A percentile compares a stretch with the other conserved stretches of the same genome.
Conservation (phyloP, 352 stramenopile species). For the Phytopythium oedochilum region DNA sequence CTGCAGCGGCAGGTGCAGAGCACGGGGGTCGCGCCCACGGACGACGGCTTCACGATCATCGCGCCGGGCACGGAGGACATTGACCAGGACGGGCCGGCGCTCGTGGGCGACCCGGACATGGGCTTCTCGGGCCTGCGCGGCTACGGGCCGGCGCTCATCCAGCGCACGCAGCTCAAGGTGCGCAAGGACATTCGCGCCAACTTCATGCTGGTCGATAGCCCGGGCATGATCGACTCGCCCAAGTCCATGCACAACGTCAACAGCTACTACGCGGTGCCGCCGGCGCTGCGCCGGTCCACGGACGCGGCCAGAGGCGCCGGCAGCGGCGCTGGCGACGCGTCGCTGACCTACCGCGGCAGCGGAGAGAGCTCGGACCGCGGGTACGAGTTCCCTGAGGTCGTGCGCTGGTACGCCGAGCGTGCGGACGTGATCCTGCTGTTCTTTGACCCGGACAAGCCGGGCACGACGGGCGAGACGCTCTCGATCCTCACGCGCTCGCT, state of each 20-base stretch:
- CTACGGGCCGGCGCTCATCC: slow-evolving; percentile 97
- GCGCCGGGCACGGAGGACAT: slow-evolving; percentile 94
- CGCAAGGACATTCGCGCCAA: slow-evolving; percentile 90
- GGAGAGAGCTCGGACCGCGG: slow-evolving; percentile 79
- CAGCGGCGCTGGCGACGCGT: slow-evolving; percentile 5
- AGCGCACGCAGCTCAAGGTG: slow-evolving; percentile 98
- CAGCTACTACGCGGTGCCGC: slow-evolving; percentile 41
- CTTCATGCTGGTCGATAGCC: slow-evolving; percentile 99
- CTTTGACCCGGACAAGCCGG: slow-evolving; percentile 99
- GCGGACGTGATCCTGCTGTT: slow-evolving; percentile 99
- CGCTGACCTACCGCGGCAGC: slow-evolving; percentile 30
- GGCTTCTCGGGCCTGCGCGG: slow-evolving; percentile 94
- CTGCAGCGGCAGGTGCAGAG: slow-evolving; percentile 95
- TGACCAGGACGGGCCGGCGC: slow-evolving; percentile 94
- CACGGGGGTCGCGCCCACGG: slow-evolving; percentile 98
- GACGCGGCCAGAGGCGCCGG: slow-evolving; percentile 1
- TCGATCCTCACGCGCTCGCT: slow-evolving; percentile 96
- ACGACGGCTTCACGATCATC: slow-evolving; percentile 99
- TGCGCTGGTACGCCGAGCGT: slow-evolving; percentile 98
- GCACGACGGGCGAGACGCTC: slow-evolving; percentile 99
- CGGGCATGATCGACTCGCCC: slow-evolving; percentile 99
- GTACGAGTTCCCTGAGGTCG: slow-evolving; percentile 97
- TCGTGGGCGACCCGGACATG: slow-evolving; percentile 97
- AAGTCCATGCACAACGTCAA: slow-evolving; percentile 58
- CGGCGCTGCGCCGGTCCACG: slow-evolving; percentile 19